A percentile compares a stretch with the other conserved stretches of the same genome.
These are phyloP conservation scores for Cordia subcordata DNA, from an alignment of 257 asterid species.

Conservation along the genomic window DNA sequence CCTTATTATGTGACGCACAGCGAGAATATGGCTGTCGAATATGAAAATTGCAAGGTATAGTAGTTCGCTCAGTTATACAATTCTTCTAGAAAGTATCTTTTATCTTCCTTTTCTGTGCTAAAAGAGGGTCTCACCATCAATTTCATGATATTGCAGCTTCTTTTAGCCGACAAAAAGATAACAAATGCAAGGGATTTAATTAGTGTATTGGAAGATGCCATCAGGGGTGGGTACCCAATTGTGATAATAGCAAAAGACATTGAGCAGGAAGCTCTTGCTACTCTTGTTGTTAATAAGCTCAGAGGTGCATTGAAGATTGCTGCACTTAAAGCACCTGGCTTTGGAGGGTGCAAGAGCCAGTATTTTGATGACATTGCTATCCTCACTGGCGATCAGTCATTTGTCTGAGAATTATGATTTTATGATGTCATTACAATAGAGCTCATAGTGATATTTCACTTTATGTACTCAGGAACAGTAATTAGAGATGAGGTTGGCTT, in stretches of 20 bases:
- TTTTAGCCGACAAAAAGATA: slow-evolving; percentile 34
- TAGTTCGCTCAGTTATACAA: not conserved
- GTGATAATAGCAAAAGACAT: slow-evolving; percentile 36
- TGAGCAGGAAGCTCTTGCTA: slow-evolving; percentile 44
- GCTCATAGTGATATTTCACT: too few species aligned
- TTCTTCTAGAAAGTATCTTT: not conserved
- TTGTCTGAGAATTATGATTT: not conserved
- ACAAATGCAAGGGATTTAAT: slow-evolving; percentile 33
- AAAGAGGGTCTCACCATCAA: slow-evolving; percentile 1
- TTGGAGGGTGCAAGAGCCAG: slow-evolving; percentile 35
- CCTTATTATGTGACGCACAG: slow-evolving; percentile 35
- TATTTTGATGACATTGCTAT: slow-evolving; percentile 37
- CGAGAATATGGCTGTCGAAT: slow-evolving; percentile 38
- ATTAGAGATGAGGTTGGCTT: slow-evolving; percentile 33
- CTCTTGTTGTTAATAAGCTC: slow-evolving; percentile 32
- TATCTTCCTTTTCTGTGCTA: not conserved
- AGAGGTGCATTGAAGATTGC: slow-evolving; percentile 31
- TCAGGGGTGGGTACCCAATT: slow-evolving; percentile 30
- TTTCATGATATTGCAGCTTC: slow-evolving; percentile 23
- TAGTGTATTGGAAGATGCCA: slow-evolving; percentile 29
- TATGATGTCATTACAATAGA: not conserved
- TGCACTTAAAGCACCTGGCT: slow-evolving; percentile 42
- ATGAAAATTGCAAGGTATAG: slow-evolving; percentile 35
- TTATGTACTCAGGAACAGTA: slow-evolving; percentile 21
- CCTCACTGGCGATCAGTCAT: slow-evolving; percentile 25